Evolutionary conservation across 2,329 filamentous ascomycete species (phyloP), one percentile per base, ranked within the genome.

Genomic region (Xylaria sp.): DNA sequence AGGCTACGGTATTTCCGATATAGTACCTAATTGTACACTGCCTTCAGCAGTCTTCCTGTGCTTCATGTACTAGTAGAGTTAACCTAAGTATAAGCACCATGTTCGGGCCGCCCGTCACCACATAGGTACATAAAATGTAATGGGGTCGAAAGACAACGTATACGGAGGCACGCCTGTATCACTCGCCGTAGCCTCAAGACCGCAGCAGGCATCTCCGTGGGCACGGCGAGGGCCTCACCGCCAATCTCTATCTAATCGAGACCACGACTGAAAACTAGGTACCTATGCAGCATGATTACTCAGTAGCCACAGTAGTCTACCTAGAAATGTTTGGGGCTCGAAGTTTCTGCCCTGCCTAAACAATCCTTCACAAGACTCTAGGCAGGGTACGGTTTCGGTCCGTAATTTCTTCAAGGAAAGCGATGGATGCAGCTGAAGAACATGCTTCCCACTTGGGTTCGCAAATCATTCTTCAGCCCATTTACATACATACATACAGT

Each of bases 341-440:
- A 54, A 54, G 11, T 3, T 14, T 61, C 17, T 54, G 51, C 50
- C 57, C 39, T 61, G 50, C 57, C 21, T 47, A 32, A 48, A 53
- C 14, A 36, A 69, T 60, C 58, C 53, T 65, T 32, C 53, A 12
- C 34, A 24, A 30, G 17, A 32, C 39, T 54, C n/a, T 32, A 30
- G 51, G 50, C 55, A 61, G 50, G 65, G 56, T 54, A 34, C 56
- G 60, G 45, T 24, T 34, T n/a, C 54, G 59, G 63, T 55, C 59
- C 59, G 58, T 51, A 63, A 63, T 63, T 36, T 65, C 68, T 36
- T 61, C 24, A 17, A 59, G 30, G 30, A 36, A 64, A 60, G 61
- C 65, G 69, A 70, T 67, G 69, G 69, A 65, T 68, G 68, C 56
- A 68, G 68, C 68, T 70, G 61, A 65, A 51, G 21, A 42, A 42